These are phyloP conservation scores for Phlebopus sp. DNA, from an alignment of 1,284 basidiomycete genomes.

Conservation along the genomic window DNA sequence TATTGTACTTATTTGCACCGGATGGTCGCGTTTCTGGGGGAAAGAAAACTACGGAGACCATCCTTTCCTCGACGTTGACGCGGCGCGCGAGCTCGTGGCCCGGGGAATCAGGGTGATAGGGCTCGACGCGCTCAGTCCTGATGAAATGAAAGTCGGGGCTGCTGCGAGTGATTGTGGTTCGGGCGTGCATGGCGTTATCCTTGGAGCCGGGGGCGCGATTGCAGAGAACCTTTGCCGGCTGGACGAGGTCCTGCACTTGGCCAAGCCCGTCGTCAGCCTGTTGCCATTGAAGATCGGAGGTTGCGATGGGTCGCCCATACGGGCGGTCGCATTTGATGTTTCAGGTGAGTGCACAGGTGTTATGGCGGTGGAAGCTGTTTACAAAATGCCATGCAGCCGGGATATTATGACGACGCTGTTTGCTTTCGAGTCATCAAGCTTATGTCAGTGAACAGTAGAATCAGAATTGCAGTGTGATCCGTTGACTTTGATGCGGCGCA, in stretches of 20 bases:
- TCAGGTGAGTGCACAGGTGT: not conserved
- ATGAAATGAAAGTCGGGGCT: slow-evolving; percentile 34
- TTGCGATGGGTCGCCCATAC: slow-evolving; percentile 61
- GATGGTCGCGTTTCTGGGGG: slow-evolving; percentile 57
- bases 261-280: slow-evolving; percentile 46
- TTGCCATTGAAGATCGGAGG: slow-evolving; percentile 56
- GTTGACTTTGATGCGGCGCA: too few species aligned
- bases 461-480: too few species aligned
- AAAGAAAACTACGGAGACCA: slow-evolving; percentile 52
- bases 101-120: slow-evolving; percentile 55
- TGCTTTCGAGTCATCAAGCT: too few species aligned
- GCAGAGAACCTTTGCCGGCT: slow-evolving; percentile 65
- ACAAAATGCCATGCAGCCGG: too few species aligned
- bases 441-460: too few species aligned
- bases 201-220: slow-evolving; percentile 56
- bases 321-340: slow-evolving; percentile 51
- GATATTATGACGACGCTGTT: too few species aligned
- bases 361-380: too few species aligned
- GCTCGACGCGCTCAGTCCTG: slow-evolving; percentile 62
- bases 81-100: slow-evolving; percentile 46
- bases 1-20: slow-evolving; percentile 52
- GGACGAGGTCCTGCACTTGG: slow-evolving; percentile 38
- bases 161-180: slow-evolving; percentile 31
- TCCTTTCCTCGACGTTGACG: slow-evolving; percentile 52
- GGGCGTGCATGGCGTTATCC: slow-evolving; percentile 48